Evolutionary conservation across 2,329 filamentous ascomycete genomes (phyloP).

Genomic region (Colletotrichum musae): DNA sequence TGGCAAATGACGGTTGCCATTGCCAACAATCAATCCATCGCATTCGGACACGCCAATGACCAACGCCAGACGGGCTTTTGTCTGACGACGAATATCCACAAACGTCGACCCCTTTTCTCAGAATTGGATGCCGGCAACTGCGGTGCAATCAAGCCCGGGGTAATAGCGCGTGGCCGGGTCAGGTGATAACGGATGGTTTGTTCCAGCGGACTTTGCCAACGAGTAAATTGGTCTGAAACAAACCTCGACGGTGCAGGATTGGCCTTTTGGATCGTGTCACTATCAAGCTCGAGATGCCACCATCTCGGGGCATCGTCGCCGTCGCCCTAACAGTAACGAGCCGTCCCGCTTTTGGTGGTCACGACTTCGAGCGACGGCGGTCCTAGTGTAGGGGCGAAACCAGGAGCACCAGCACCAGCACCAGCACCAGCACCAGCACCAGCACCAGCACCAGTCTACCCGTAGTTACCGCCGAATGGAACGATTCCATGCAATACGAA

Average conservation of each 20-base stretch:
- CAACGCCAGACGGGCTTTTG: background rate
- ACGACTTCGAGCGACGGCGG: background rate
- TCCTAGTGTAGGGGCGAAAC: background rate
- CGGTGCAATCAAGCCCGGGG: background rate
- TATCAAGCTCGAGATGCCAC: background rate
- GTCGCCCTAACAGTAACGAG: constrained; percentile 19
- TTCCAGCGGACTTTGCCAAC: too few species aligned
- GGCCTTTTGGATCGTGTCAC: background rate
- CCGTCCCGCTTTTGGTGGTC: constrained; percentile 29
- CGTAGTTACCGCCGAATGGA: constrained; percentile 11
- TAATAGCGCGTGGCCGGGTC: background rate
- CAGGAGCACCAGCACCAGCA: background rate
- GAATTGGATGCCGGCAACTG: background rate
- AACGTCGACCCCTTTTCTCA: constrained; percentile 2
- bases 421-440: background rate
- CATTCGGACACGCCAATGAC: background rate
- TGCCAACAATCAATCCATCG: background rate
- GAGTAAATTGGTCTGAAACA: background rate
- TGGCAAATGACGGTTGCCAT: constrained; percentile 10
- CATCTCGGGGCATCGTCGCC: background rate
- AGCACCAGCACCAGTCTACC: background rate
- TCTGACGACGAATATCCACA: background rate
- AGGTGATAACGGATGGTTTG: background rate
- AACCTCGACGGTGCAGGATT: background rate
- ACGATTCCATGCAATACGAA: constrained; percentile 18